These are phyloP conservation scores for Coemansia sp. DNA, from an alignment of 192 early-diverging fungal species.

Conservation along the genomic window DNA sequence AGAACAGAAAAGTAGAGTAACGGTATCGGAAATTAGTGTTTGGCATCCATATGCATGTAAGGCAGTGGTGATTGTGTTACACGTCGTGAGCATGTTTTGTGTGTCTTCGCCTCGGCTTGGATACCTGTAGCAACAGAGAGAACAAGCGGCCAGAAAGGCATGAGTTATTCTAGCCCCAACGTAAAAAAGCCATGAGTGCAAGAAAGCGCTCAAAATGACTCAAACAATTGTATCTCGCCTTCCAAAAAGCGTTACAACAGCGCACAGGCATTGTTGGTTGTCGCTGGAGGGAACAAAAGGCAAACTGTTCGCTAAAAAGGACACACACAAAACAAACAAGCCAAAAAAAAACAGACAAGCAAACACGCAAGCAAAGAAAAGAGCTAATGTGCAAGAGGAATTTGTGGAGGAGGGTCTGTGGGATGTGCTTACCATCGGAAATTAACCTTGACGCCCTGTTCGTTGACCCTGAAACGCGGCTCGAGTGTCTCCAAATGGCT, in stretches of 20 bases:
- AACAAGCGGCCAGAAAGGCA: neutral
- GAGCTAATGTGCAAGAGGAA: neutral
- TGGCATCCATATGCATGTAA: neutral
- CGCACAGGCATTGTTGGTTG: neutral
- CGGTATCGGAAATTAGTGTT: conserved; percentile 10
- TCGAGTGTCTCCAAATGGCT: conserved; percentile 94
- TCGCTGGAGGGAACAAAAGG: neutral
- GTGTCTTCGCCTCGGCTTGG: neutral
- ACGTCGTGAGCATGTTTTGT: neutral
- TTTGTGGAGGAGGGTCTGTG: neutral
- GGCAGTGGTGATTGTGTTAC: neutral
- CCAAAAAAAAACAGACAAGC: too few species aligned
- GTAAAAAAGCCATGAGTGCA: neutral
- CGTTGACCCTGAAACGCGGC: conserved; percentile 90
- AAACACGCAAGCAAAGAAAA: neutral
- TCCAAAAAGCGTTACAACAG: neutral
- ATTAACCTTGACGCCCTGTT: conserved; percentile 82
- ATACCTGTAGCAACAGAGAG: neutral
- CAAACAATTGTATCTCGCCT: too few species aligned
- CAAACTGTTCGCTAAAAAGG: neutral
- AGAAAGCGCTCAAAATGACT: neutral
- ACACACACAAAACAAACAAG: too few species aligned
- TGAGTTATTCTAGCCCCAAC: neutral
- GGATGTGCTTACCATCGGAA: conserved; percentile 80
- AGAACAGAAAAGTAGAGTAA: neutral